These are phyloP conservation scores for Chlorella sp. DNA, from an alignment of 139 green algal genomes.

Conservation along the genomic window DNA sequence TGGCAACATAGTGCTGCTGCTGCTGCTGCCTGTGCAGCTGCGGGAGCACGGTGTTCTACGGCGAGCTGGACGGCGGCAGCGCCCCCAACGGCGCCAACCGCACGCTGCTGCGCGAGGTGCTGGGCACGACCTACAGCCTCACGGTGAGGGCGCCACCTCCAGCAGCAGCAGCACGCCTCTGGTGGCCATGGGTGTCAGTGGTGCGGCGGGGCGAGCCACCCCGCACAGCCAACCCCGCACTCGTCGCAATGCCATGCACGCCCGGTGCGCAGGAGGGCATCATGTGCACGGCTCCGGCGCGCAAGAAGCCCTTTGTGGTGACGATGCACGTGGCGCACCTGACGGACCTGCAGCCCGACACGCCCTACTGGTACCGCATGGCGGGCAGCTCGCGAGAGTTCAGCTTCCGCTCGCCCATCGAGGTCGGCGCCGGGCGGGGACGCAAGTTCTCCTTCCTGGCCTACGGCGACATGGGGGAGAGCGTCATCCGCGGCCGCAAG, in stretches of 20 bases:
- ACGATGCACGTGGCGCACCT: constrained; percentile 15
- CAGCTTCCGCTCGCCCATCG: not conserved
- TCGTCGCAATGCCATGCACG: not conserved
- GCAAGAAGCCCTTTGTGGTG: constrained; percentile 9
- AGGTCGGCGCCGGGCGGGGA: not conserved
- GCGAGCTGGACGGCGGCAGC: not conserved
- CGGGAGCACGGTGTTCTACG: constrained; percentile 6
- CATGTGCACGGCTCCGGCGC: constrained; percentile 17
- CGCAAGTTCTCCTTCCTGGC: constrained; percentile 49
- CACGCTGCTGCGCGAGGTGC: not conserved
- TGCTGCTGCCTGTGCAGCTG: constrained; percentile 3
- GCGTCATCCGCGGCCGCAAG: constrained; percentile 9
- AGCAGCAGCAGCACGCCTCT: not conserved
- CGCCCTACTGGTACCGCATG: constrained; percentile 21
- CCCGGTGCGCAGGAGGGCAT: constrained; percentile 7
- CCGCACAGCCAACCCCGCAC: not conserved
- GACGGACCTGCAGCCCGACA: constrained; percentile 9
- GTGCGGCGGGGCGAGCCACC: not conserved
- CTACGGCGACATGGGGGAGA: constrained; percentile 66
- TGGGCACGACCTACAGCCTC: constrained; percentile 17
- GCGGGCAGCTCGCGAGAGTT: not conserved
- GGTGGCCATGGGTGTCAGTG: not conserved
- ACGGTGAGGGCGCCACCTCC: constrained; percentile 9
- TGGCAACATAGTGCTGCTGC: not conserved
- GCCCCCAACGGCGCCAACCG: not conserved